phyloP scores from a whole-genome alignment of 257 asterid genomes.

The Fraxinus excelsior region DNA sequence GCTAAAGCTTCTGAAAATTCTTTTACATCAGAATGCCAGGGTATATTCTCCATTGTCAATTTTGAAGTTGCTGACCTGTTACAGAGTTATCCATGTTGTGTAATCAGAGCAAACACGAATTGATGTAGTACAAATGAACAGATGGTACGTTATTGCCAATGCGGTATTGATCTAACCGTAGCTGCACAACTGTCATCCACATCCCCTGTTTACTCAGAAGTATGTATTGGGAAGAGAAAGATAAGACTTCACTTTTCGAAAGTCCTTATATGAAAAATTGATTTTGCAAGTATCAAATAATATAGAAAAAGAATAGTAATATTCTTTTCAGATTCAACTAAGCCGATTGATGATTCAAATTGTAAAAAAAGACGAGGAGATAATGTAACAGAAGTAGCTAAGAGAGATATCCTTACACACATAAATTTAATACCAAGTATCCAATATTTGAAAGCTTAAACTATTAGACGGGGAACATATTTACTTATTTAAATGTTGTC shows the following conservation, averaged over 20 bases:
- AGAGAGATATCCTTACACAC: too few species aligned
- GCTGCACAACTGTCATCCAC: slow-evolving; percentile 92
- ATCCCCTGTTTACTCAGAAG: slow-evolving; percentile 61
- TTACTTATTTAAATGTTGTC: too few species aligned
- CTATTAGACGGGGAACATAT: too few species aligned
- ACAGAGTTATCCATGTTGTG: slow-evolving; percentile 11
- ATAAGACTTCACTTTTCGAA: slow-evolving; percentile 62
- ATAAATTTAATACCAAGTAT: too few species aligned
- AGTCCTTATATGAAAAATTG: slow-evolving; percentile 97
- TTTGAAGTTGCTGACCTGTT: slow-evolving; percentile 94
- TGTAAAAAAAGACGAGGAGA: too few species aligned
- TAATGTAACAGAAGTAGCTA: too few species aligned
- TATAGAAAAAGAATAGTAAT: slow-evolving; percentile 7
- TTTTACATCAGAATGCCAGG: slow-evolving; percentile 95
- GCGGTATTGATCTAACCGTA: slow-evolving; percentile 90
- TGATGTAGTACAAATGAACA: slow-evolving; percentile 33
- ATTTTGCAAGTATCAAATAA: slow-evolving; percentile 54
- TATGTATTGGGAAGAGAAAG: slow-evolving; percentile 17
- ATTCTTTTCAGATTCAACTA: too few species aligned
- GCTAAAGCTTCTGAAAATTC: slow-evolving; percentile 85
- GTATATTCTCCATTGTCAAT: slow-evolving; percentile 97
- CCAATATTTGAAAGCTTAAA: too few species aligned
- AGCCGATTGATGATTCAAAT: too few species aligned
- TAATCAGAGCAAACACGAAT: neutral
- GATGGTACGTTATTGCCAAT: slow-evolving; percentile 93